Conservation (phyloP, 805 yeast species). For the Lipomyces mesembrius region DNA sequence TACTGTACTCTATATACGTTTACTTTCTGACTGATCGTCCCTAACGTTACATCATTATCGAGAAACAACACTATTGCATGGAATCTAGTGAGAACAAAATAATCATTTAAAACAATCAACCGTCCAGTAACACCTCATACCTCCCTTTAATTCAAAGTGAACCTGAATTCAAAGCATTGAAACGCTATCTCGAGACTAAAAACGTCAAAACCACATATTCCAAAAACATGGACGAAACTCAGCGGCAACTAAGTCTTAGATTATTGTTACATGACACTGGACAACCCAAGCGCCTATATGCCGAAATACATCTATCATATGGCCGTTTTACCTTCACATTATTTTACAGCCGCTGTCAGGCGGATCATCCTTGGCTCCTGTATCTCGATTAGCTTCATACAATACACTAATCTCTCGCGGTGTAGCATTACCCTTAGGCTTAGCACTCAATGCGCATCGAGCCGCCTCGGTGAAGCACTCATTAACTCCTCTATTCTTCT, state of each 20-base stretch:
- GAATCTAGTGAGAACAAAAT: not conserved
- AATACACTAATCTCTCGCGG: not conserved
- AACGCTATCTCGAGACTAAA: not conserved
- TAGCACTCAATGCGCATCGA: conserved; percentile 90
- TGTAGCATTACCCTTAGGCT: conserved; percentile 62
- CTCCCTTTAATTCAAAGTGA: not conserved
- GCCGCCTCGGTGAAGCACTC: conserved; percentile 99
- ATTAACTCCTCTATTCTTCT: conserved; percentile 95
- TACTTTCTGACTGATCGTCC: not conserved
- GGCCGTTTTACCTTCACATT: conserved; percentile 16
- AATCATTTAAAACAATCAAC: not conserved
- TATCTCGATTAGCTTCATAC: not conserved
- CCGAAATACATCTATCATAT: not conserved
- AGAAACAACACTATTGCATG: not conserved
- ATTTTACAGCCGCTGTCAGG: conserved; percentile 30
- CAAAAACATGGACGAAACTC: not conserved
- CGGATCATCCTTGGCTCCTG: conserved; percentile 28
- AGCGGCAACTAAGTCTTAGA: not conserved
- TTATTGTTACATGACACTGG: not conserved
- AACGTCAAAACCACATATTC: not conserved
- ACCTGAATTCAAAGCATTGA: not conserved
- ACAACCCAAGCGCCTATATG: not conserved
- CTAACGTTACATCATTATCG: not conserved
- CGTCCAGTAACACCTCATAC: not conserved
- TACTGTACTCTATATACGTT: too few species aligned